These are phyloP conservation scores for Penicillium flavigenum DNA, from an alignment of 495 filamentous ascomycete genomes.

Conservation along the genomic window DNA sequence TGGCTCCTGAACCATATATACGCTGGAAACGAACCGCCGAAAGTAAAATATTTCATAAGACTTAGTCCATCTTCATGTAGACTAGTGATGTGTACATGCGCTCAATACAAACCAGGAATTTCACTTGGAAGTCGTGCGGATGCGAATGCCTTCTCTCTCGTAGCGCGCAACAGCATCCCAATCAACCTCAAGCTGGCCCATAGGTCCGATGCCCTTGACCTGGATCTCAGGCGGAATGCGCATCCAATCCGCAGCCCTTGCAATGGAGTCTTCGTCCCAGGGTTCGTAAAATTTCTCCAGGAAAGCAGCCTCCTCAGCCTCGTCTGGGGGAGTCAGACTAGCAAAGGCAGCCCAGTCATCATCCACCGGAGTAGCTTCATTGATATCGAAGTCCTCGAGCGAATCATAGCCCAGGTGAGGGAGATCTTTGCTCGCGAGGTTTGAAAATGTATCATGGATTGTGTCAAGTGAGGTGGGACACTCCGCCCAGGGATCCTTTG, in stretches of 20 bases:
- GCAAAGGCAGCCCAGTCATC: slow-evolving; percentile 36
- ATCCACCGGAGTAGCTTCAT: slow-evolving; percentile 46
- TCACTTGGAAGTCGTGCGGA: slow-evolving; percentile 6
- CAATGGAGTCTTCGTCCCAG: slow-evolving; percentile 24
- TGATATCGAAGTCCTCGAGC: slow-evolving; percentile 45
- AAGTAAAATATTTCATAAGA: slow-evolving; percentile 16
- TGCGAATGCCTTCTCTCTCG: slow-evolving; percentile 5
- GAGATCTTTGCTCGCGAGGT: slow-evolving; percentile 28
- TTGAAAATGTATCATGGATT: slow-evolving; percentile 45
- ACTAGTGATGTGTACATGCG: slow-evolving; percentile 14
- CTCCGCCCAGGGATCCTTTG: slow-evolving; percentile 44
- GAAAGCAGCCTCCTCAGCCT: slow-evolving; percentile 15
- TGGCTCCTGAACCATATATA: slow-evolving; percentile 26
- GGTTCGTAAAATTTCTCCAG: slow-evolving; percentile 18
- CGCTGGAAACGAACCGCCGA: slow-evolving; percentile 19
- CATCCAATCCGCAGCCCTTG: slow-evolving; percentile 19
- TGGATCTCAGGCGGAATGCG: slow-evolving; percentile 19
- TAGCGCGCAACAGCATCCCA: slow-evolving; percentile 12
- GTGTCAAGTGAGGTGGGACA: slow-evolving; percentile 43
- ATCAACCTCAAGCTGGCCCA: slow-evolving; percentile 9
- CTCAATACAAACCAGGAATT: slow-evolving; percentile 7
- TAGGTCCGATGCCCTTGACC: slow-evolving; percentile 7
- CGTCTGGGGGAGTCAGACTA: slow-evolving; percentile 36
- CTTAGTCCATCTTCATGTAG: slow-evolving; percentile 23
- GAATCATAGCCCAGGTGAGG: slow-evolving; percentile 34